Conservation (phyloP, 2,329 filamentous ascomycete genomes). For the Gyromitra esculenta region DNA sequence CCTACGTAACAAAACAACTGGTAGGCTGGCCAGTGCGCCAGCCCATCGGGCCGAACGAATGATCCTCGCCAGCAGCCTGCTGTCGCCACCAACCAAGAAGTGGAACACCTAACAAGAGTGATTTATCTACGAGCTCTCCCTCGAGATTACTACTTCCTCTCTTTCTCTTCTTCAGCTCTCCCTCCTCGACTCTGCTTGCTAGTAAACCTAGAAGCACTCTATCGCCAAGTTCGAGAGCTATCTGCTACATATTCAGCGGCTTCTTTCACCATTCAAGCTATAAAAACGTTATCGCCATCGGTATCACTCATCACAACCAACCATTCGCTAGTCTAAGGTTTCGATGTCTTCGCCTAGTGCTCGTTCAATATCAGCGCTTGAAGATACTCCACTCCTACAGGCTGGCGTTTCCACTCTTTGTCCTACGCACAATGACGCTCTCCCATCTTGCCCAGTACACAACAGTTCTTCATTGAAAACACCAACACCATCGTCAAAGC, state of each 20-base stretch:
- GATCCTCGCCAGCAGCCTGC: too few species aligned
- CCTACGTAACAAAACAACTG: background rate
- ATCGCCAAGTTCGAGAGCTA: background rate
- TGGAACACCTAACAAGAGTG: too few species aligned
- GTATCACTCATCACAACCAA: background rate
- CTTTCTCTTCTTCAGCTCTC: background rate
- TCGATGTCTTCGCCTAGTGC: background rate
- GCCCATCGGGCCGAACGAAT: background rate
- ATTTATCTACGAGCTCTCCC: too few species aligned
- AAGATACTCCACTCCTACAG: constrained; percentile 12
- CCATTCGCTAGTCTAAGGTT: background rate
- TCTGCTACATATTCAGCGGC: background rate
- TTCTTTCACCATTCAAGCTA: background rate
- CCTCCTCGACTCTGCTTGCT: background rate
- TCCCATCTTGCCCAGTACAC: background rate
- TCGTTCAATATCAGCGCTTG: background rate
- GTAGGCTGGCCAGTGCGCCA: background rate
- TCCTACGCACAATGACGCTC: background rate
- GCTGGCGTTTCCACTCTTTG: background rate
- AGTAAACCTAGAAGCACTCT: background rate
- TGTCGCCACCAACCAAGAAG: background rate
- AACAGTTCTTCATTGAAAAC: background rate
- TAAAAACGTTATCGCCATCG: background rate
- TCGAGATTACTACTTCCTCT: background rate
- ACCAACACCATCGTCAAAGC: background rate